Base-by-base conservation (phyloP, 2,329 filamentous ascomycete species). In the Epichloe gansuensis region DNA sequence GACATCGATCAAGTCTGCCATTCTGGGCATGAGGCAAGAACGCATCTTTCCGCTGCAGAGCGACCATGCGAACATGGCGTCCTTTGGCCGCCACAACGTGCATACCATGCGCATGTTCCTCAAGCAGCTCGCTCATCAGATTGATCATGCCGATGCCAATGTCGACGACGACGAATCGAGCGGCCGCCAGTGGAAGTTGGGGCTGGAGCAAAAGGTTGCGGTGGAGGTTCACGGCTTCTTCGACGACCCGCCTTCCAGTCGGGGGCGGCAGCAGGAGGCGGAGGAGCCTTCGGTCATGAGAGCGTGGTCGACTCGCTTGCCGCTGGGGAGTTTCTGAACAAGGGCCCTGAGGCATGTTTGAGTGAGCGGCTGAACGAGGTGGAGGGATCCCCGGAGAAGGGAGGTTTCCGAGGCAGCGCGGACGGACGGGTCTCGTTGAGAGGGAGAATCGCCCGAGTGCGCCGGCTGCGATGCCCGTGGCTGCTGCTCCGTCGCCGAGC, bases 201-300 rank as follows among this genome's bases (percentile, higher is more conserved):
- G 69, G 38, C 69, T 82, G 1, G 72, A 76, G 45, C 69, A 74
- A 23, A 74, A 74, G 45, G 76, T 82, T 39, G 75, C 74, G 49
- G 71, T 83, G 3, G 80, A 83, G 57, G 66, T 72, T 0, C 69
- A 72, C 46, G 80, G 80, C 0, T 84, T 83, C 59, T 83, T 82
- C 52, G 77, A 81, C 46, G 78, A 82, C 46, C 64, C 52, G 38
- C 54, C 53, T 3, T 12, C 42, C 5, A 21, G 44, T 28, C 51
- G 41, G 23, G 31, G 43, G 15, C 44, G 53, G 49, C 2, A 46
- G 41, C 17, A 43, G 28, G 46, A 47, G 12, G 49, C 23, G 0
- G 51, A 49, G 21, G 53, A 51, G 11, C 50, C 25, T 12, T 48
- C 52, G 1, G 71, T 69, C 0, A 69, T 78, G 4, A 67, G 77